Evolutionary conservation across 306 rosid genomes (phyloP).

Genomic region (Castanea crenata): DNA sequence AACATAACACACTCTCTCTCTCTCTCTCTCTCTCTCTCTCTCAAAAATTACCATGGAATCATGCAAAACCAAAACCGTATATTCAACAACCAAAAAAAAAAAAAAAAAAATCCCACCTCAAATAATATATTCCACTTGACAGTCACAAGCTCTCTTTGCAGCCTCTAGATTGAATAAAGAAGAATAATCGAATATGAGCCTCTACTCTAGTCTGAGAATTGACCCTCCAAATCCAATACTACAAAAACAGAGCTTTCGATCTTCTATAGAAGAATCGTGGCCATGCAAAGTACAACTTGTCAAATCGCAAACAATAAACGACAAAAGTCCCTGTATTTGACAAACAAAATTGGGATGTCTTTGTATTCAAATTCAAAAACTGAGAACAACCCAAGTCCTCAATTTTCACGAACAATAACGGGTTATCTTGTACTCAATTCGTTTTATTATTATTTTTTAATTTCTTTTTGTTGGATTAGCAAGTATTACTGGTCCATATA

Average conservation of each 20-base stretch:
- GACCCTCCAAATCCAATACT: neutral
- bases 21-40: slow-evolving; percentile 2
- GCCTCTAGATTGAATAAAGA: neutral
- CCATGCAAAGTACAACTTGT: slow-evolving; percentile 1
- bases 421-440: slow-evolving; percentile 1
- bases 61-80: slow-evolving; percentile 13
- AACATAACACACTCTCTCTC: slow-evolving; percentile 7
- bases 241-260: slow-evolving; percentile 25
- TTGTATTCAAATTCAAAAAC: neutral
- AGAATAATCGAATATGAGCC: slow-evolving; percentile 18
- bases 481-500: neutral
- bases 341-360: neutral
- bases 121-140: neutral
- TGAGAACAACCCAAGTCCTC: slow-evolving; percentile 13
- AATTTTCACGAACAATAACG: neutral
- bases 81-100: slow-evolving; percentile 19
- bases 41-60: slow-evolving; percentile 7
- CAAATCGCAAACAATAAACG: neutral
- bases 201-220: neutral
- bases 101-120: slow-evolving; percentile 34
- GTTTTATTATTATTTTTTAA: neutral
- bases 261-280: slow-evolving; percentile 15
- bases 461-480: neutral
- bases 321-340: slow-evolving; percentile 7
- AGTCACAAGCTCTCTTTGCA: neutral